phyloP scores from a whole-genome alignment of 768 basidiomycete genomes.

The Hirschioporus abietinus region DNA sequence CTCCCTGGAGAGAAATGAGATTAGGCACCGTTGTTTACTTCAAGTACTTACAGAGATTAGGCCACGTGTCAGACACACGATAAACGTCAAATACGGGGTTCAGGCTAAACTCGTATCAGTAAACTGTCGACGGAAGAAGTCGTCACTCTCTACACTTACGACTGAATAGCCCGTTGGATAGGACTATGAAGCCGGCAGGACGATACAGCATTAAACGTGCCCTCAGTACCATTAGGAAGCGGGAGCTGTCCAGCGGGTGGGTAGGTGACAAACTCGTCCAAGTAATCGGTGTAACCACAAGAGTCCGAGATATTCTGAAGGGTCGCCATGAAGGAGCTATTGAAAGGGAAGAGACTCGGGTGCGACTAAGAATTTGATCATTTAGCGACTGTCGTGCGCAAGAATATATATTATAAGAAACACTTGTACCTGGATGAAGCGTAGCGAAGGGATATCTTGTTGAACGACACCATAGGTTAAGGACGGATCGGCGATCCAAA shows the following conservation, averaged over 20 bases:
- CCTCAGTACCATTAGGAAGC: constrained; percentile 18
- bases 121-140: no score
- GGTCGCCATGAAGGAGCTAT: constrained; percentile 46
- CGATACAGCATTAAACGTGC: constrained; percentile 19
- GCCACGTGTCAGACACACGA: constrained; percentile 50
- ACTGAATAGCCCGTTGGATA: constrained; percentile 42
- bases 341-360: constrained; percentile 55
- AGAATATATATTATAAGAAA: background rate
- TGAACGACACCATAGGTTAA: constrained; percentile 17
- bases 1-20: constrained; percentile 31
- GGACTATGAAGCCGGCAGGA: constrained; percentile 43
- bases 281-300: constrained; percentile 30
- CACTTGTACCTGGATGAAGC: constrained; percentile 16
- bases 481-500: constrained; percentile 20
- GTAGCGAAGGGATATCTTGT: constrained; percentile 18
- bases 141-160: no score
- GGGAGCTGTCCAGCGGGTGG: constrained; percentile 29
- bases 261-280: constrained; percentile 29
- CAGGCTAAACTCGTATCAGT: constrained; percentile 27
- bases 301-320: constrained; percentile 29
- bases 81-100: constrained; percentile 56
- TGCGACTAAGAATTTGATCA: constrained; percentile 34
- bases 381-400: background rate
- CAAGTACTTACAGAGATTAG: constrained; percentile 34
- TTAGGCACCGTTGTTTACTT: background rate